Conservation (phyloP, 2,329 filamentous ascomycete genomes). For the Lachnellula occidentalis region DNA sequence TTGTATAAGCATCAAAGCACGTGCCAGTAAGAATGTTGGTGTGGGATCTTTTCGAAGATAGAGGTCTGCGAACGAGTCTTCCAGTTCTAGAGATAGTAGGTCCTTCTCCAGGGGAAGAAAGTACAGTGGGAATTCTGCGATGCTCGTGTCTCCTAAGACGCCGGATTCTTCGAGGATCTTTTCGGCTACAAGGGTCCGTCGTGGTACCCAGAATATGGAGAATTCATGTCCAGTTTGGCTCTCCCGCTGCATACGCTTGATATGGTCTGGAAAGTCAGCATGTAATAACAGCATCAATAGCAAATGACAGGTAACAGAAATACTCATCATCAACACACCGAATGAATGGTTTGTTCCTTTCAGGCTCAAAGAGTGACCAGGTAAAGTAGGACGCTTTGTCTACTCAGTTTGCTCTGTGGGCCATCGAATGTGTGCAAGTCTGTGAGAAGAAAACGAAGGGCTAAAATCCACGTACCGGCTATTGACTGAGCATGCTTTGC, state of each 20-base stretch:
- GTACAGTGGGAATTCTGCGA: constrained; percentile 79
- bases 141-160: constrained; percentile 85
- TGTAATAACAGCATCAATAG: constrained; percentile 46
- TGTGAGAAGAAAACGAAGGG: constrained; percentile 15
- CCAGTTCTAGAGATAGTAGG: constrained; percentile 82
- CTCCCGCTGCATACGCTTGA: constrained; percentile 82
- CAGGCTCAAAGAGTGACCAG: constrained; percentile 52
- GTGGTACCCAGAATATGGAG: constrained; percentile 91
- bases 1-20: constrained; percentile 91
- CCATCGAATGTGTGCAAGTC: constrained; percentile 30
- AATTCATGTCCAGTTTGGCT: constrained; percentile 92
- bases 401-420: constrained; percentile 57
- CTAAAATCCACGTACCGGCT: constrained; percentile 58
- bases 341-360: constrained; percentile 34
- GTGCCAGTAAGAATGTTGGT: constrained; percentile 81
- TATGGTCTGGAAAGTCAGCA: constrained; percentile 73
- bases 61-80: constrained; percentile 79
- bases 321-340: constrained; percentile 40
- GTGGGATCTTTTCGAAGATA: constrained; percentile 89
- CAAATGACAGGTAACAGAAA: constrained; percentile 32
- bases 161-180: constrained; percentile 88
- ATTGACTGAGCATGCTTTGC: constrained; percentile 77
- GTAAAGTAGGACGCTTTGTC: constrained; percentile 46
- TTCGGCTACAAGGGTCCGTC: constrained; percentile 86
- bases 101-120: constrained; percentile 92